Percentiles rank a stretch among this genome's conserved stretches.
Conservation (phyloP, 805 yeast genomes). For the Kazachstania psychrophila region DNA sequence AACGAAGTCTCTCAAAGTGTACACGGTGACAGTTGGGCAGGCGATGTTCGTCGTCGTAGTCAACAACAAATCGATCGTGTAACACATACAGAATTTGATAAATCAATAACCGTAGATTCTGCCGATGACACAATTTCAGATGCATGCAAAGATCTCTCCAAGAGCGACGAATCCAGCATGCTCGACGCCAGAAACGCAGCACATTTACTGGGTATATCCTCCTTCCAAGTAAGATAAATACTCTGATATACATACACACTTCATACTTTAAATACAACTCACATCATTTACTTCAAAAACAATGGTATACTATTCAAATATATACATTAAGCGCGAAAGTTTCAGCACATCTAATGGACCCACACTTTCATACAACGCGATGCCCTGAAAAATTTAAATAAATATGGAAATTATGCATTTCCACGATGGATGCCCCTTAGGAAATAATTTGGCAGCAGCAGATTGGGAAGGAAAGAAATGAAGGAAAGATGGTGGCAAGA, state of each 20-base stretch:
- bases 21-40: conserved; percentile 52
- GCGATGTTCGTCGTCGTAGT: conserved; percentile 35
- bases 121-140: background rate
- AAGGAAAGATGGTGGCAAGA: no score
- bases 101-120: conserved; percentile 4
- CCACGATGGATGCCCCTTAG: no score
- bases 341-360: background rate
- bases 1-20: conserved; percentile 35
- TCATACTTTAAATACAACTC: background rate
- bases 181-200: conserved; percentile 85
- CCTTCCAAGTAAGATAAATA: conserved; percentile 18
- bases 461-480: no score
- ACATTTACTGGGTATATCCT: conserved; percentile 62
- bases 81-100: conserved; percentile 22
- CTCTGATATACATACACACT: background rate
- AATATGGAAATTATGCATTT: no score
- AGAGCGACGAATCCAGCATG: conserved; percentile 5
- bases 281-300: no score
- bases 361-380: conserved; percentile 4
- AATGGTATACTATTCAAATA: no score
- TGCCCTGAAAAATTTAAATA: background rate
- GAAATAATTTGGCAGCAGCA: no score
- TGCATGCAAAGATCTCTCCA: background rate
- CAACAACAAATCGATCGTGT: conserved; percentile 12
- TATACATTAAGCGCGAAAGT: no score